A percentile compares a stretch with the other conserved stretches of the same genome.
phyloP scores from a whole-genome alignment of 345 rosid genomes.

The Turnera subulata region DNA sequence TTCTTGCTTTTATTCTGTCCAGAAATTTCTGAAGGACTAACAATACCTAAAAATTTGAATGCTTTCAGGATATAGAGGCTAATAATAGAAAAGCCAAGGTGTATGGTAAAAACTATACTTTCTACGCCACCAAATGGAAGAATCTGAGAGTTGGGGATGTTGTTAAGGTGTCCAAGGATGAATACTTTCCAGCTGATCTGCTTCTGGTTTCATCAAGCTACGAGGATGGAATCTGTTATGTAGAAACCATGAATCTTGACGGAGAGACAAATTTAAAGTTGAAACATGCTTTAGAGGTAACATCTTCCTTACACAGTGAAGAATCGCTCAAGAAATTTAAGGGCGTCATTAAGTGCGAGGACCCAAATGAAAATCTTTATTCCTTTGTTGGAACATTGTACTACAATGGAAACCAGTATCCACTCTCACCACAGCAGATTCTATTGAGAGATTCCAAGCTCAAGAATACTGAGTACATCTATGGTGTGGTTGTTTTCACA shows the following conservation, averaged over 20 bases:
- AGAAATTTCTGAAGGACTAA: no score
- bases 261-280: conserved; percentile 89
- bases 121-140: conserved; percentile 60
- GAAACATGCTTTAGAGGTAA: conserved; percentile 67
- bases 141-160: conserved; percentile 72
- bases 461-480: conserved; percentile 56
- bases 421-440: conserved; percentile 69
- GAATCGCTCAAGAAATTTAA: conserved; percentile 38
- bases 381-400: conserved; percentile 70
- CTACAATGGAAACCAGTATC: conserved; percentile 26
- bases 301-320: conserved; percentile 31
- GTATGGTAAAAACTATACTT: conserved; percentile 29
- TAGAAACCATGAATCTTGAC: conserved; percentile 91
- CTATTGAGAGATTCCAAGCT: conserved; percentile 88
- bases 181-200: conserved; percentile 91
- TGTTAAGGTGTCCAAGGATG: conserved; percentile 61
- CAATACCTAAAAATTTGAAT: conserved; percentile 12
- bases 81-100: conserved; percentile 67
- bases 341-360: conserved; percentile 67
- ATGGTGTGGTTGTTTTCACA: conserved; percentile 78
- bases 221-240: conserved; percentile 82
- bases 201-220: conserved; percentile 74
- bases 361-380: conserved; percentile 77
- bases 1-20: no score
- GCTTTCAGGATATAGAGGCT: conserved; percentile 73